Base-by-base conservation (phyloP, 129 eudicot species). In the Lactuca sativa region DNA sequence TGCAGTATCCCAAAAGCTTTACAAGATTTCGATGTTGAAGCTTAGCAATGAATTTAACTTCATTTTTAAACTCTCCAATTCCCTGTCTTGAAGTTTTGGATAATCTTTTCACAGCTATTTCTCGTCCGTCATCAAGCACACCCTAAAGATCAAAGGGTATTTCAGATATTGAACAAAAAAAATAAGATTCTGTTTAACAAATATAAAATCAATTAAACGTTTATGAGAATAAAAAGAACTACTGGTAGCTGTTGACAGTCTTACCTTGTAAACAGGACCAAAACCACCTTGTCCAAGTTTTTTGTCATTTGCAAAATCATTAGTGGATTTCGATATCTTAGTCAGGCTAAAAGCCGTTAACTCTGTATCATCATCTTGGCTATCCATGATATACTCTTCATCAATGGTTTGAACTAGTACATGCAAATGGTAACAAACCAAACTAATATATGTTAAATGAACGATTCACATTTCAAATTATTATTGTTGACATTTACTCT, bases 251-350 rank as follows among this genome's bases (percentile, higher is more conserved):
- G 4, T 33, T 32, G 53, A 1, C 4, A 7, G 36, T 33, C 17
- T 67, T 56, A 80, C 81, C 85, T 58, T 70, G 67, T 75, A 81
- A 59, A 80, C 84, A 0, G 74, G 65, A 54, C 84, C 84, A 34
- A 83, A 83, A 8, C 82, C 82, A 40, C 84, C 84, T 66, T 81
- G 71, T 40, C 85, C 85, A 31, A 81, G 78, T 53, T 81, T 81
- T 40, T 51, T 65, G 9, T 71, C 67, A 8, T 37, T 33, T 7
- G 85, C 61, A 13, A 81, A 81, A 43, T 70, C 11, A 6, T 71
- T 41, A 0, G 85, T 81, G 10, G 85, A 56, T 31, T 54, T 59
- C 4, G 58, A 64, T 58, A 81, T 57, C 15, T 72, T 15, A 15
- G 59, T 4, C 14, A 73, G 6, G n/a, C 69, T 59, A 52, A 66